Evolutionary conservation across 176 grass and related monocot species (phyloP), one percentile per base, ranked within the genome.

Genomic region (Chrysopogon serrulatus): DNA sequence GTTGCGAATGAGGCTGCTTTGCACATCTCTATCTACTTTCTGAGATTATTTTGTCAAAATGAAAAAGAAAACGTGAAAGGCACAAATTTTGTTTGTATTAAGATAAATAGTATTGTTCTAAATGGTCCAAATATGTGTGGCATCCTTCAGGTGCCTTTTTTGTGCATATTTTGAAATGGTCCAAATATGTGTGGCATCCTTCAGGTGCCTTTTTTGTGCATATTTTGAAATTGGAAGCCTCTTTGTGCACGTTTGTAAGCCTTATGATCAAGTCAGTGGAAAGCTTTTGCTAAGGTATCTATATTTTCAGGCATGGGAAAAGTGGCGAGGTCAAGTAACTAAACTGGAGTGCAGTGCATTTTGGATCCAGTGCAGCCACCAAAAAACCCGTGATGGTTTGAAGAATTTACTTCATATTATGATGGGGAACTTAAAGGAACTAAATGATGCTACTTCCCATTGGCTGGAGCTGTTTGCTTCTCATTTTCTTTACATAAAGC

Each of bases 341-440:
- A 93, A 89, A 85, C 83, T 98, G 56, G 89, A 98, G 40, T 85
- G 83, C 41, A 95, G 91, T 83, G 87, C 96, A 79, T 98, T 95
- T 84, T 98, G 96, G 96, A 92, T 98, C 75, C 93, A 95, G 83
- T 98, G 96, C 5, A 53, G 85, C 79, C 96, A 95, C 81, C 85
- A 79, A 71, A 90, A 87, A 92, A 98, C 96, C 54, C 74, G 93
- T 56, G 93, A 95, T 74, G 93, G 96, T 61, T 91, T 98, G 80
- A 95, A 84, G 82, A 98, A 90, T 74, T 90, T 98, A 80, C 93
- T 98, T 85, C 93, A 95, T 78, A 98, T 98, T 66, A 90, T 98
- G 91, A 73, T 93, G 87, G 96, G 96, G n/a, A 91, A 94, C 72
- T 63, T 93, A 74, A 95, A 89, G 84, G 82, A 85, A 48, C 74